Percentiles rank a stretch among this genome's conserved stretches.
Conservation (phyloP, 2,329 filamentous ascomycete genomes). For the Didymella arachidicola region DNA sequence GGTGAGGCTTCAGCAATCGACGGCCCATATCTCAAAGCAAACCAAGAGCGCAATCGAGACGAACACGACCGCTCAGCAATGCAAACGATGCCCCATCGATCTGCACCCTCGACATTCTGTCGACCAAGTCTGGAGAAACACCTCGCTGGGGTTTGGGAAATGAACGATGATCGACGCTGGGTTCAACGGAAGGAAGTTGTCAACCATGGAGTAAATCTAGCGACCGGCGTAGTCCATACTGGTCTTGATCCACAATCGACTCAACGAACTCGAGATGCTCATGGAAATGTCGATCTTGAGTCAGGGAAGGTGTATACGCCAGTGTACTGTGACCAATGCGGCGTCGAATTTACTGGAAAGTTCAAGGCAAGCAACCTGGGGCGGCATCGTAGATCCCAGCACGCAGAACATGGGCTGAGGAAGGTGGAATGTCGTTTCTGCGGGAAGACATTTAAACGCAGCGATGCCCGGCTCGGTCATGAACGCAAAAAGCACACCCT, state of each 20-base stretch:
- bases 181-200: neutral
- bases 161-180: neutral
- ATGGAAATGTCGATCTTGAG: neutral
- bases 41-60: no score
- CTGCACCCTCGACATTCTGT: no score
- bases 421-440: neutral
- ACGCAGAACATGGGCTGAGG: neutral
- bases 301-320: neutral
- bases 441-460: neutral
- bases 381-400: neutral
- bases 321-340: neutral
- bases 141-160: neutral
- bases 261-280: neutral
- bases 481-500: neutral
- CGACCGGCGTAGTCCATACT: neutral
- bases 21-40: no score
- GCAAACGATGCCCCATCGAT: no score
- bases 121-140: no score
- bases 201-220: neutral
- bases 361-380: neutral
- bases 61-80: no score
- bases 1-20: no score
- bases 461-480: neutral
- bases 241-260: neutral
- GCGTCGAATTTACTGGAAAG: neutral